Base-by-base conservation (phyloP, 371 early-diverging fungal species). In the Cokeromyces recurvatus region DNA sequence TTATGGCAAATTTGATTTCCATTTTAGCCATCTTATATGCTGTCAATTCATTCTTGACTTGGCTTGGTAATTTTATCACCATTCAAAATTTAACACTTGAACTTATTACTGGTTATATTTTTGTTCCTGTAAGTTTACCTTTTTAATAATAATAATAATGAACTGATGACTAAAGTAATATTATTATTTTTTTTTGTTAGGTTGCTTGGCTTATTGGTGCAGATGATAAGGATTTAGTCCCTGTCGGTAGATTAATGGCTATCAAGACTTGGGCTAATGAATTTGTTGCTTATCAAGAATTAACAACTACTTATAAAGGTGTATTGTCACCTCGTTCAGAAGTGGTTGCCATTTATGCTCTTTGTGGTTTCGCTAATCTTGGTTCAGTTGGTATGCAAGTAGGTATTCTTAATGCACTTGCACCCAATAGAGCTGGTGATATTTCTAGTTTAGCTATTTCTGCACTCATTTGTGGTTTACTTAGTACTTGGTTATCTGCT, bases 321-420 rank as follows among this genome's bases (percentile, higher is more conserved):
- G 14, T 16, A 9, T 35, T 81, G 25, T 53, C 71, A 9, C 44
- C 51, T 9, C 72, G 83, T 16, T 63, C 77, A 0, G 39, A 58
- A 12, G 17, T 79, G 29, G 66, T 87, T 50, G 68, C 77, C 3
- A 75, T 82, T 29, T 89, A 87, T 51, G 84, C 89, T 14, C 79
- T 90, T 46, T 89, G 89, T 56, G 89, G 89, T 14, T 92, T 92
- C 63, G 92, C 89, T 53, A 92, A 92, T 68, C 64, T 90, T 38
- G 81, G 81, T 7, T 85, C 86, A 22, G 81, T 90, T 43, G 92
- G 90, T 64, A 85, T 87, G 41, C 88, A 89, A 50, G 82, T 89
- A 48, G 83, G 84, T 38, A 64, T 74, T 25, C 65, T 90, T 38
- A 83, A 87, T 21, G 74, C 86, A 32, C 73, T 92, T 55, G 86